phyloP scores from a whole-genome alignment of 139 green algal species.

The Eudorina sp. region DNA sequence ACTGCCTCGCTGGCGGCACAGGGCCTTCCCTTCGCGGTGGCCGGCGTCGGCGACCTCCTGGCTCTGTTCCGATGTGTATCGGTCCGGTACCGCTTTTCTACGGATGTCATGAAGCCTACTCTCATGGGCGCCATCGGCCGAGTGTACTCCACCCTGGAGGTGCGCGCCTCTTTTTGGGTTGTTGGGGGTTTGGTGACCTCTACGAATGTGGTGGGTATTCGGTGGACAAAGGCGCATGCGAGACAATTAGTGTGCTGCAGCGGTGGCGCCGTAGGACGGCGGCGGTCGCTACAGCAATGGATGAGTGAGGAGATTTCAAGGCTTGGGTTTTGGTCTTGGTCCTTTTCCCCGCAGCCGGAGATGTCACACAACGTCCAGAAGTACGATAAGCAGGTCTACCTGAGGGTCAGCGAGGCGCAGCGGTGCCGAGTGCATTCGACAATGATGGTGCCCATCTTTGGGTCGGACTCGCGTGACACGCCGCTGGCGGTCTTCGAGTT shows the following conservation, averaged over 20 bases:
- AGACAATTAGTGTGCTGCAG: too few relatives aligned
- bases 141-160: slow-evolving; percentile 71
- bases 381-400: slow-evolving; percentile 85
- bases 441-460: slow-evolving; percentile 63
- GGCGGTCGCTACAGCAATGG: too few relatives aligned
- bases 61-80: slow-evolving; percentile 90
- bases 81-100: slow-evolving; percentile 88
- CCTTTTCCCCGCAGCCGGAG: slow-evolving; percentile 72
- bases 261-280: too few relatives aligned
- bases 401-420: slow-evolving; percentile 85
- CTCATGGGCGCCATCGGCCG: slow-evolving; percentile 80
- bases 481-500: slow-evolving; percentile 86
- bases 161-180: slow-evolving; percentile 16
- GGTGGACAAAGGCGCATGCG: too few relatives aligned
- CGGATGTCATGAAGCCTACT: slow-evolving; percentile 73
- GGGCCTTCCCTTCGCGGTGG: slow-evolving; percentile 85
- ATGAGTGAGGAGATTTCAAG: too few relatives aligned
- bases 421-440: slow-evolving; percentile 83
- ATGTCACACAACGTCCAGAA: slow-evolving; percentile 86
- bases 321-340: background rate
- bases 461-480: slow-evolving; percentile 39
- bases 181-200: background rate
- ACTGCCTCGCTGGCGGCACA: slow-evolving; percentile 32
- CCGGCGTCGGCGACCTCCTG: slow-evolving; percentile 83
- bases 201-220: too few relatives aligned